Conservation (phyloP, 1,139 yeast genomes). For the Kurtzmaniella natalensis region DNA sequence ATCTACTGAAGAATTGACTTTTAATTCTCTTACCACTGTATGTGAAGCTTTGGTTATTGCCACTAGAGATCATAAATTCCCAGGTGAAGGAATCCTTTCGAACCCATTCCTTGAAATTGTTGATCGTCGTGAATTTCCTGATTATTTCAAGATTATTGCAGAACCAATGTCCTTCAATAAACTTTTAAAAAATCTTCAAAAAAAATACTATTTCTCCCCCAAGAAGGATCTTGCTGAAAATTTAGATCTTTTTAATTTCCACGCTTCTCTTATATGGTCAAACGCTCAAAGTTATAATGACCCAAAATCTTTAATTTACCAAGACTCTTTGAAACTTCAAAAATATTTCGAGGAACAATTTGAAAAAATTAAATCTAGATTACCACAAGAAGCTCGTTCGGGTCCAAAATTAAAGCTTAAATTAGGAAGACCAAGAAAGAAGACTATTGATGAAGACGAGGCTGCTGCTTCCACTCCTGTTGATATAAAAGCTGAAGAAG, state of each 20-base stretch:
- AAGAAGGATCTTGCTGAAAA: conserved; percentile 30
- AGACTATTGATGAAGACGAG: conserved; percentile 10
- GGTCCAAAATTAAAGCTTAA: conserved; percentile 24
- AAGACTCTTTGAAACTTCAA: conserved; percentile 48
- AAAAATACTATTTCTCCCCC: conserved; percentile 33
- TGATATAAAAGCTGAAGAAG: conserved; percentile 9
- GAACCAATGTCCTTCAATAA: conserved; percentile 54
- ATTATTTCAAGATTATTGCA: conserved; percentile 51
- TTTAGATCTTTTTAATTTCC: conserved; percentile 45
- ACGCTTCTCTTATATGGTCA: conserved; percentile 45
- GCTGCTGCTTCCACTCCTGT: conserved; percentile 14
- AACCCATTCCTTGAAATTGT: conserved; percentile 58
- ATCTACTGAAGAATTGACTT: conserved; percentile 12
- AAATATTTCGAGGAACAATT: conserved; percentile 30
- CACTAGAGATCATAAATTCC: conserved; percentile 40
- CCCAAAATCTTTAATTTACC: conserved; percentile 50
- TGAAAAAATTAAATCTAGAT: conserved; percentile 16
- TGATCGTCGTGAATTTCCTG: conserved; percentile 54
- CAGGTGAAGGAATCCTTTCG: conserved; percentile 41
- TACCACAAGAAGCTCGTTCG: conserved; percentile 8
- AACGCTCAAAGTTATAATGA: conserved; percentile 60
- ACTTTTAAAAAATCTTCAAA: conserved; percentile 34
- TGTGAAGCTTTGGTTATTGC: conserved; percentile 28
- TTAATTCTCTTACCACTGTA: conserved; percentile 19
- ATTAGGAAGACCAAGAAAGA: conserved; percentile 14